Conservation (phyloP, 352 stramenopile genomes). For the Thalassiosira delicatula region DNA sequence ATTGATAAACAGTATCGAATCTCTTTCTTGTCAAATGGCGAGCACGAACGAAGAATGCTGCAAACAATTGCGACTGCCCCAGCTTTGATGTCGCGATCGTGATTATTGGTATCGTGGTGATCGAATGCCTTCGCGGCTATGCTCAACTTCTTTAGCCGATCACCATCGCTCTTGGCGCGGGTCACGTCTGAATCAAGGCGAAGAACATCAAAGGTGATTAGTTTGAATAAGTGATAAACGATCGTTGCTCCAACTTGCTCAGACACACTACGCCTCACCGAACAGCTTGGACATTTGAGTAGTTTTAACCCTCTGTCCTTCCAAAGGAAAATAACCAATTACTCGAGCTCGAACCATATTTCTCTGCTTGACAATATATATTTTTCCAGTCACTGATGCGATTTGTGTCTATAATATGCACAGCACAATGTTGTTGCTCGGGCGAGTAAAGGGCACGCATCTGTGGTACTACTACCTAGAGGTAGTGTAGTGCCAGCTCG, state of each 20-base stretch:
- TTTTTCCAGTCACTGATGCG: too few species aligned
- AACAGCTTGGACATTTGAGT: conserved; percentile 32
- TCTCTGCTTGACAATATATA: too few species aligned
- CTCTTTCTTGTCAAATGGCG: conserved; percentile 48
- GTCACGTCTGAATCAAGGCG: conserved; percentile 43
- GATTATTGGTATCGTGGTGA: conserved; percentile 47
- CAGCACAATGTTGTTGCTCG: too few species aligned
- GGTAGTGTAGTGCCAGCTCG: too few species aligned
- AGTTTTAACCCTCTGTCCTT: conserved; percentile 17
- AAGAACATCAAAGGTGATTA: too few species aligned
- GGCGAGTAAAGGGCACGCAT: too few species aligned
- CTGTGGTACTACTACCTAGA: too few species aligned
- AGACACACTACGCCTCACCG: conserved; percentile 12
- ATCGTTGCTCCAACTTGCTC: too few species aligned
- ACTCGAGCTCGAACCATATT: conserved; percentile 35
- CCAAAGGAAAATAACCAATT: conserved; percentile 49
- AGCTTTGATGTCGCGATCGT: conserved; percentile 52
- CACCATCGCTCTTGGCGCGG: conserved; percentile 38
- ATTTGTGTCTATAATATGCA: too few species aligned
- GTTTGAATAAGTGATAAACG: too few species aligned
- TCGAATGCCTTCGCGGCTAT: conserved; percentile 40
- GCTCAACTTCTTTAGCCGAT: conserved; percentile 46
- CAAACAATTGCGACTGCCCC: conserved; percentile 51
- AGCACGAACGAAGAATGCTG: conserved; percentile 52
- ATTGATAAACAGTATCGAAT: conserved; percentile 35